These are phyloP conservation scores for Pseudoscleropodium purum DNA, from an alignment of 225 moss, liverwort and hornwort genomes.

Conservation along the genomic window DNA sequence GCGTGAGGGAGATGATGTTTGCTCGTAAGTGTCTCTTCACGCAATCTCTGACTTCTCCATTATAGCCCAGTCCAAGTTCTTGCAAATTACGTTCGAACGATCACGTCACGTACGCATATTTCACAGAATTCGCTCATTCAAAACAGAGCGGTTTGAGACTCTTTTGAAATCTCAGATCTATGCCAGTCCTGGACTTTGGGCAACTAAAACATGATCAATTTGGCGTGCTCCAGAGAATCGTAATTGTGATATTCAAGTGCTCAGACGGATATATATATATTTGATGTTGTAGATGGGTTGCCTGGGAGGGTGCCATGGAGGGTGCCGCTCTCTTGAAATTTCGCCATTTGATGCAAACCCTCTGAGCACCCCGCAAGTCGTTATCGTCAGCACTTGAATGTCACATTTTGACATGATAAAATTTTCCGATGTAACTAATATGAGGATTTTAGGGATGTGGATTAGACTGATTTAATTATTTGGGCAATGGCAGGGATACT, in stretches of 20 bases:
- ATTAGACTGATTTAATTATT: background rate
- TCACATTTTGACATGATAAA: background rate
- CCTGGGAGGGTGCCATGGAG: background rate
- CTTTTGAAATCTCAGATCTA: background rate
- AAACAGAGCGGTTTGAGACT: too few relatives aligned
- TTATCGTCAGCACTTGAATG: background rate
- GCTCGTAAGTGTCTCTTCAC: conserved; percentile 10
- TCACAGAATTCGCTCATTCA: background rate
- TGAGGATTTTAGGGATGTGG: background rate
- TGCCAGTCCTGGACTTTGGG: background rate
- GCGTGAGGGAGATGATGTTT: conserved; percentile 59
- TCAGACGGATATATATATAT: background rate
- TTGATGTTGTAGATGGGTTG: background rate
- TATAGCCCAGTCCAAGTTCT: background rate
- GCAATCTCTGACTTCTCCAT: background rate
- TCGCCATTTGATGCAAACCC: background rate
- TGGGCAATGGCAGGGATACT: conserved; percentile 17
- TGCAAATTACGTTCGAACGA: background rate
- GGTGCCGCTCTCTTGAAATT: background rate
- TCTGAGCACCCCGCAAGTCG: background rate
- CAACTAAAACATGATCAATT: background rate
- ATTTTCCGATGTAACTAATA: background rate
- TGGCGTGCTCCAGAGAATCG: background rate
- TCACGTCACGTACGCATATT: background rate
- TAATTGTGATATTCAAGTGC: background rate